These are phyloP conservation scores for Cairneyella variabilis DNA, from an alignment of 495 filamentous ascomycete species.

Conservation along the genomic window DNA sequence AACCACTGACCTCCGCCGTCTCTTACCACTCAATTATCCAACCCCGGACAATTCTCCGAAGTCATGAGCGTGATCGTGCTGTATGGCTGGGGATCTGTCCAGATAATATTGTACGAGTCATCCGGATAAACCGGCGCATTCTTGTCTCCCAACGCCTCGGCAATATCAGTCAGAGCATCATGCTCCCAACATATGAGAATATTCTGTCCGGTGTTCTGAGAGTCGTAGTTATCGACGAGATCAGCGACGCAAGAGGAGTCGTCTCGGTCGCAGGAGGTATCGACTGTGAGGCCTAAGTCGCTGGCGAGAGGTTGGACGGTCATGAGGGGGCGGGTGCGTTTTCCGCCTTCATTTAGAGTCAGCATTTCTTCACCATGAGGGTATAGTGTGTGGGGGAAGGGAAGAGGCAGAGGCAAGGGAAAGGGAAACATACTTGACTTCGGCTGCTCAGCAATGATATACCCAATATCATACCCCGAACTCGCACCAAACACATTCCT, in stretches of 20 bases:
- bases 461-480: constrained; percentile 47
- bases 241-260: constrained; percentile 43
- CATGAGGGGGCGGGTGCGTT: constrained; percentile 43
- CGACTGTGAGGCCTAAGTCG: constrained; percentile 50
- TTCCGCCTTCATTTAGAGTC: too few species aligned
- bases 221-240: constrained; percentile 35
- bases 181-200: constrained; percentile 60
- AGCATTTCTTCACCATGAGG: too few species aligned
- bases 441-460: constrained; percentile 50
- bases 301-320: constrained; percentile 50
- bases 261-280: constrained; percentile 44
- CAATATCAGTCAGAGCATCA: constrained; percentile 45
- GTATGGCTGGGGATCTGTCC: constrained; percentile 43
- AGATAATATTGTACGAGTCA: constrained; percentile 38
- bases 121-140: constrained; percentile 16
- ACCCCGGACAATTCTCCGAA: constrained; percentile 40
- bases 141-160: constrained; percentile 30
- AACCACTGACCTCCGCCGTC: too few species aligned
- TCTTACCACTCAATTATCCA: constrained; percentile 35
- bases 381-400: too few species aligned
- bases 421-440: constrained; percentile 33
- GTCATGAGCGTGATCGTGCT: constrained; percentile 31
- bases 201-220: constrained; percentile 36
- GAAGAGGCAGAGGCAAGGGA: too few species aligned
- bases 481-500: constrained; percentile 41